A percentile compares a stretch with the other conserved stretches of the same genome.
Evolutionary conservation across 1,139 yeast genomes (phyloP).

Genomic region (Nakaseomyces nivariensis): DNA sequence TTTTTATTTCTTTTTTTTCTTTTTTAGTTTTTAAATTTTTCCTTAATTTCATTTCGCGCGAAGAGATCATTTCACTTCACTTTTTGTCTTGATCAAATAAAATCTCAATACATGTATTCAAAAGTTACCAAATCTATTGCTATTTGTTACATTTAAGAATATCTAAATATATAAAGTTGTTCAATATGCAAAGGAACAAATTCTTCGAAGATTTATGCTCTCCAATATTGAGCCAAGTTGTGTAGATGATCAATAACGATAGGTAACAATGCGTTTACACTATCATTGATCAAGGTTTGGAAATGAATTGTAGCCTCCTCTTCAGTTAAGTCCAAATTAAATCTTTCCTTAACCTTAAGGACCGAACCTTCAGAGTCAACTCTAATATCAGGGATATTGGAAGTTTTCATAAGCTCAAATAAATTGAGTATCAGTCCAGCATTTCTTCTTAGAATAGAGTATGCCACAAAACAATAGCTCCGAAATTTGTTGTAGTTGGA

Average conservation of each 20-base stretch:
- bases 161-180: no score
- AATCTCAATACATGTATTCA: no score
- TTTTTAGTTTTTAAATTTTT: no score
- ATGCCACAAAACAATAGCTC: constrained; percentile 90
- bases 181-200: background rate
- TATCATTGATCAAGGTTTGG: constrained; percentile 85
- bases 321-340: constrained; percentile 85
- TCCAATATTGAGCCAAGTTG: constrained; percentile 94
- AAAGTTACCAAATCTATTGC: no score
- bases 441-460: constrained; percentile 79
- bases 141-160: no score
- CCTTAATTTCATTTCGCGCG: no score
- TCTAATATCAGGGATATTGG: constrained; percentile 81
- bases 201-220: background rate
- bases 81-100: no score
- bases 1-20: no score
- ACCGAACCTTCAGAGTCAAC: constrained; percentile 70
- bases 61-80: no score
- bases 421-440: constrained; percentile 82
- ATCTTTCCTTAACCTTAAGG: constrained; percentile 77
- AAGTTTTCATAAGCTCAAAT: constrained; percentile 89
- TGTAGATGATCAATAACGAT: constrained; percentile 92
- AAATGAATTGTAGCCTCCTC: constrained; percentile 92
- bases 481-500: constrained; percentile 80
- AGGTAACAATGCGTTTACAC: constrained; percentile 88